phyloP scores from a whole-genome alignment of 2,329 filamentous ascomycete species.

The Curvularia verruculosa region DNA sequence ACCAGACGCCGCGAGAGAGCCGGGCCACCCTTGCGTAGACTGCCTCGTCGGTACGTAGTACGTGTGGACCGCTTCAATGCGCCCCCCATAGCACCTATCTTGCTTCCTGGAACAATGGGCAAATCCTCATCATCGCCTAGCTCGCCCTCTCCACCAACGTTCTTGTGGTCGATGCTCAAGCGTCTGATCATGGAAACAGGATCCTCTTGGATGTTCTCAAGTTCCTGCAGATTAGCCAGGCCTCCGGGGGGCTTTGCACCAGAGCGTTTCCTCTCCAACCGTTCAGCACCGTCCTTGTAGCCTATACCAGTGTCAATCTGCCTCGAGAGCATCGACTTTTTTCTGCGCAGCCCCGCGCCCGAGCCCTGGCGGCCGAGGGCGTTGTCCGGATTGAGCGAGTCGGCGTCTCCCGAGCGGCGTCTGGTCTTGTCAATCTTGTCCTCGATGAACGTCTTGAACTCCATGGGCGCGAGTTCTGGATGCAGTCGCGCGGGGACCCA shows the following conservation, averaged over 20 bases:
- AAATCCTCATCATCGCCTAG: conserved; percentile 61
- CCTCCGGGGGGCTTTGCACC: conserved; percentile 57
- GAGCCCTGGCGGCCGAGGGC: conserved; percentile 60
- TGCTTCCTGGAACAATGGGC: conserved; percentile 81
- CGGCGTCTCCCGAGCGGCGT: conserved; percentile 73
- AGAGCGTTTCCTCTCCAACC: conserved; percentile 75
- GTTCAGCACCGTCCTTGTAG: conserved; percentile 84
- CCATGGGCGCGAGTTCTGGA: conserved; percentile 90
- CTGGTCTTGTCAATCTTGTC: conserved; percentile 90
- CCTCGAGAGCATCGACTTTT: conserved; percentile 93
- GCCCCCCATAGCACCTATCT: conserved; percentile 73
- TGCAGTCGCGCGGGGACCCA: conserved; percentile 97
- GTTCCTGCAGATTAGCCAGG: conserved; percentile 63
- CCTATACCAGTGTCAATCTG: conserved; percentile 81
- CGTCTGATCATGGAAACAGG: conserved; percentile 73
- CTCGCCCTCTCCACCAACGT: conserved; percentile 48
- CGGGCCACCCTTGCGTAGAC: conserved; percentile 76
- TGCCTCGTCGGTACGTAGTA: conserved; percentile 89
- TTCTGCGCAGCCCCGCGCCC: conserved; percentile 71
- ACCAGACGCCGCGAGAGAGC: conserved; percentile 75
- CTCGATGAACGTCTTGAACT: conserved; percentile 96
- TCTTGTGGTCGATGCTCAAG: conserved; percentile 62
- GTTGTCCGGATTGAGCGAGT: conserved; percentile 65
- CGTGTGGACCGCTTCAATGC: conserved; percentile 87
- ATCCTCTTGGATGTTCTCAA: conserved; percentile 85